phyloP scores from a whole-genome alignment of 345 rosid genomes.

The Salix udensis region DNA sequence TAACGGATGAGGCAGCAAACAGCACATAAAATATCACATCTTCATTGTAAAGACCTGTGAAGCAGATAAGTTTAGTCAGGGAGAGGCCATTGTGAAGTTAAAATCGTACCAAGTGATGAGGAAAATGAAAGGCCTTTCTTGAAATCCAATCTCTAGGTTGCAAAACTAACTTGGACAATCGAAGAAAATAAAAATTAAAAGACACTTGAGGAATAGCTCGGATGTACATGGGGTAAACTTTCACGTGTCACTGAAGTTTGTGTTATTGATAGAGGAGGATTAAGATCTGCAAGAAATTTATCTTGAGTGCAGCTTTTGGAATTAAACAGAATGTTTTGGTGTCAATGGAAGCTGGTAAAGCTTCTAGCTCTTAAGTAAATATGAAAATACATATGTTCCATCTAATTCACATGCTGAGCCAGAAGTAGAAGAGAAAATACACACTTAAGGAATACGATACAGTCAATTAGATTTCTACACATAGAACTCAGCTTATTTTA shows the following conservation, averaged over 20 bases:
- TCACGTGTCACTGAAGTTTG: not conserved
- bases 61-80: constrained; percentile 5
- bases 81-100: not conserved
- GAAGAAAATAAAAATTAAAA: not conserved
- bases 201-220: not conserved
- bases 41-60: constrained; percentile 50
- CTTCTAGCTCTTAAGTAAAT: not conserved
- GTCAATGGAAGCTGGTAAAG: not conserved
- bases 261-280: not conserved
- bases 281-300: too few relatives aligned
- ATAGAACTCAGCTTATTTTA: not conserved
- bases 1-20: constrained; percentile 25
- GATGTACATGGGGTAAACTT: not conserved
- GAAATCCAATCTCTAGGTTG: not conserved
- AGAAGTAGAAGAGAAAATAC: not conserved
- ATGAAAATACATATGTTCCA: not conserved
- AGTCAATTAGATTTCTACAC: not conserved
- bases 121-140: not conserved
- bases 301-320: too few relatives aligned
- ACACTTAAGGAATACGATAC: not conserved
- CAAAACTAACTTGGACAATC: not conserved
- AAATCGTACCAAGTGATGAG: not conserved
- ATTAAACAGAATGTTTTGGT: too few relatives aligned
- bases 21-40: constrained; percentile 28
- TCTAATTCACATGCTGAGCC: not conserved